Conservation (phyloP, 1,284 basidiomycete genomes). For the Rhodotorula mucilaginosa region DNA sequence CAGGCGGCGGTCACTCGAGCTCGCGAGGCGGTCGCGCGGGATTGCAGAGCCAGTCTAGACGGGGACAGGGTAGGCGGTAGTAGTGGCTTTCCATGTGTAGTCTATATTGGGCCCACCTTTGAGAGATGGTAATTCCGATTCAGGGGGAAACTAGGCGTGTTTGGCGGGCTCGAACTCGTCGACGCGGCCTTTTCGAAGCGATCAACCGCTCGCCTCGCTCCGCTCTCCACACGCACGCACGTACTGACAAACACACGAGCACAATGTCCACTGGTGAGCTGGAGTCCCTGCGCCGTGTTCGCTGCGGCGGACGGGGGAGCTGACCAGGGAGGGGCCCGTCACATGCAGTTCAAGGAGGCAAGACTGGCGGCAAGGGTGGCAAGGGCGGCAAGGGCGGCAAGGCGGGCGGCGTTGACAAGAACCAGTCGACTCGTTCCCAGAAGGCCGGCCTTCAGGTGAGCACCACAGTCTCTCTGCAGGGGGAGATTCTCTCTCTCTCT, state of each 20-base stretch:
- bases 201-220: slow-evolving; percentile 2
- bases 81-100: no score
- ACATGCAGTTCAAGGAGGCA: slow-evolving; percentile 44
- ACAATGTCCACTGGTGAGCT: slow-evolving; percentile 23
- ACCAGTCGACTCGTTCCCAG: slow-evolving; percentile 68
- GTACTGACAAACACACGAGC: no score
- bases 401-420: slow-evolving; percentile 51
- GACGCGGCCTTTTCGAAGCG: not conserved
- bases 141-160: not conserved
- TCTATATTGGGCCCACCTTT: not conserved
- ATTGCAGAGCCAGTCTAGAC: no score
- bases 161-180: not conserved
- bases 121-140: not conserved
- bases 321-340: not conserved
- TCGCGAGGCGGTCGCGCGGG: not conserved
- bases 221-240: not conserved
- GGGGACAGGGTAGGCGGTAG: no score
- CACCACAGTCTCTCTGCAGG: slow-evolving; percentile 25
- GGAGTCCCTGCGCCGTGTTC: not conserved
- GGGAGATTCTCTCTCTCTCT: no score
- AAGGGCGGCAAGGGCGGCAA: slow-evolving; percentile 45
- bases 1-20: not conserved
- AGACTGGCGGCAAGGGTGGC: slow-evolving; percentile 52
- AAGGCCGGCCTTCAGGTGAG: slow-evolving; percentile 79
- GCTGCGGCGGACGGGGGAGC: no score